These are phyloP conservation scores for Bryoerythrophyllum caledonicum DNA, from an alignment of 225 moss, liverwort and hornwort genomes.

Conservation along the genomic window DNA sequence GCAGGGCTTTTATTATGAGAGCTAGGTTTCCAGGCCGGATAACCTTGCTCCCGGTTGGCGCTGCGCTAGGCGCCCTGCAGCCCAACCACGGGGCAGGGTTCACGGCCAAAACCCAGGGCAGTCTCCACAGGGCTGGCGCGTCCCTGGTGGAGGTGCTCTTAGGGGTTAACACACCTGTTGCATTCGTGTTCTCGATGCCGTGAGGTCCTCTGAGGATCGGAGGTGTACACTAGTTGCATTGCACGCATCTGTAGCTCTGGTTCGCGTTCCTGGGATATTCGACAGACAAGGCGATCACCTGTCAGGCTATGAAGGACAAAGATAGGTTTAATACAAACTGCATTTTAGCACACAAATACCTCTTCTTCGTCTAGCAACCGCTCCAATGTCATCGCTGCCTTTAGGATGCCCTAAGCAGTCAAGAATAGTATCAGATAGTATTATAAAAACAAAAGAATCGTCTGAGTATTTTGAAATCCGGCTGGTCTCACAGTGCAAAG, in stretches of 20 bases:
- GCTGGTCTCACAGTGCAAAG: not conserved
- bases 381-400: not conserved
- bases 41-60: too few relatives aligned
- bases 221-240: constrained; percentile 49
- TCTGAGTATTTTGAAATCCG: not conserved
- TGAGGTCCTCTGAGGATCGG: constrained; percentile 31
- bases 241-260: constrained; percentile 61
- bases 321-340: not conserved
- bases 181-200: constrained; percentile 31
- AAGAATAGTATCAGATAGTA: not conserved
- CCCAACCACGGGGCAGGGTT: too few relatives aligned
- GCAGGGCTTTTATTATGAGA: too few relatives aligned
- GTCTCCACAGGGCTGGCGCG: too few relatives aligned
- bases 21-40: too few relatives aligned
- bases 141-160: too few relatives aligned
- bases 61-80: too few relatives aligned
- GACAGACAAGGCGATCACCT: not conserved
- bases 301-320: constrained; percentile 9
- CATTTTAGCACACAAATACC: not conserved
- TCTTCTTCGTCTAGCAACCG: not conserved
- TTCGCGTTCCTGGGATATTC: constrained; percentile 41
- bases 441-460: not conserved
- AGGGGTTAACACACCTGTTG: constrained; percentile 22
- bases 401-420: not conserved
- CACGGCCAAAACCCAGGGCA: too few relatives aligned